Percentiles rank a stretch among this genome's conserved stretches.
Evolutionary conservation across 2,329 filamentous ascomycete species (phyloP).

Genomic region (Thyridium curvatum): DNA sequence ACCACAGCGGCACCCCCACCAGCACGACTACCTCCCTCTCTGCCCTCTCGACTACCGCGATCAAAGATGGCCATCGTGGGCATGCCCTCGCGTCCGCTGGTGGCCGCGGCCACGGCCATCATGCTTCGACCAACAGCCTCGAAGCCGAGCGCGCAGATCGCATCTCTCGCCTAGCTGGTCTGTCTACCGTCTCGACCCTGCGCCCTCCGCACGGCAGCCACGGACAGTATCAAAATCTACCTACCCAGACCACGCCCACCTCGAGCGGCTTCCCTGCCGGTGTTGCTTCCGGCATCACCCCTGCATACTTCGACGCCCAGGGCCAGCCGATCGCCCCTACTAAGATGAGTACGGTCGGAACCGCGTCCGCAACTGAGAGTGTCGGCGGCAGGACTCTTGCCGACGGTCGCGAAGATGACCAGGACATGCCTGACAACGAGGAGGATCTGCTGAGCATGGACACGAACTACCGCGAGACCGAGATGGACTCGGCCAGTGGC

Average conservation of each 20-base stretch:
- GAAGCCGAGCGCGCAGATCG: conserved; percentile 92
- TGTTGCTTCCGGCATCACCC: conserved; percentile 32
- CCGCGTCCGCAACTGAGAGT: conserved; percentile 80
- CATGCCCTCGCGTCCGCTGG: conserved; percentile 57
- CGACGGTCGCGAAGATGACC: conserved; percentile 38
- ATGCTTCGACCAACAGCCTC: conserved; percentile 64
- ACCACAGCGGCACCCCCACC: conserved; percentile 76
- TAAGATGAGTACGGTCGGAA: conserved; percentile 86
- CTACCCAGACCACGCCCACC: conserved; percentile 43
- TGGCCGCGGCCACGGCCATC: conserved; percentile 51
- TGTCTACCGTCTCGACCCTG: conserved; percentile 78
- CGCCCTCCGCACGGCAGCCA: conserved; percentile 33
- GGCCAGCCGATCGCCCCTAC: conserved; percentile 61
- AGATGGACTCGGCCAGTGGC: conserved; percentile 36
- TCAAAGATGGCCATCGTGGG: conserved; percentile 92
- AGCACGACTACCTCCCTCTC: conserved; percentile 89
- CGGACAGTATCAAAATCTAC: conserved; percentile 21
- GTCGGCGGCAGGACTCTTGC: conserved; percentile 50
- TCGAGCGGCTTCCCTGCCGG: conserved; percentile 37
- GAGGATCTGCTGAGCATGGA: conserved; percentile 69
- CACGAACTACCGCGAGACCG: conserved; percentile 45
- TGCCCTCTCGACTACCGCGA: conserved; percentile 85
- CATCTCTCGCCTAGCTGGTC: conserved; percentile 88
- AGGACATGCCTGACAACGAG: conserved; percentile 49
- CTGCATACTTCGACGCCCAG: conserved; percentile 76